Evolutionary conservation across 1,284 basidiomycete species (phyloP).

Genomic region (Ganoderma leucocontextum): DNA sequence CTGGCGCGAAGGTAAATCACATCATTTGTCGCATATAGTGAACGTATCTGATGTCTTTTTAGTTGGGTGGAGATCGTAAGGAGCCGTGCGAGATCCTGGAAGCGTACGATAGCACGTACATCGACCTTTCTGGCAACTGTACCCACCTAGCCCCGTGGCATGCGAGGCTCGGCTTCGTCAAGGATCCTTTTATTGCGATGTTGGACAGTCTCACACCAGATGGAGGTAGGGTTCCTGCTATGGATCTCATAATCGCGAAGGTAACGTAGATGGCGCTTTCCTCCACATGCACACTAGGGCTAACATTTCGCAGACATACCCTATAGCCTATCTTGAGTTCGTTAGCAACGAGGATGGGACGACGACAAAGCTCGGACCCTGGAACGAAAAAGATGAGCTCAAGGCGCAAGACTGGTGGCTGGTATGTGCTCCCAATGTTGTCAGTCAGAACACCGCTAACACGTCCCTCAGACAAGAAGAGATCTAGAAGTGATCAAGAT

Average conservation of each 20-base stretch:
- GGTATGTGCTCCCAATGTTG: constrained; percentile 51
- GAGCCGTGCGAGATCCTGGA: constrained; percentile 88
- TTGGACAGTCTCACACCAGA: constrained; percentile 84
- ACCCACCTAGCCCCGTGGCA: constrained; percentile 90
- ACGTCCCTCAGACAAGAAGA: constrained; percentile 53
- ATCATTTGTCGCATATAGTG: not conserved
- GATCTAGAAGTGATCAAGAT: constrained; percentile 63
- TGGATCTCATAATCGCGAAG: constrained; percentile 83
- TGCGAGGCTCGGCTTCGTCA: constrained; percentile 82
- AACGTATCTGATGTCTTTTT: not conserved
- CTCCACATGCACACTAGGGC: constrained; percentile 39
- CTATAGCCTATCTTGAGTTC: constrained; percentile 72
- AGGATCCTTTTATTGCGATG: constrained; percentile 72
- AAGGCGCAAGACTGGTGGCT: constrained; percentile 71
- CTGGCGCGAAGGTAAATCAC: constrained; percentile 77
- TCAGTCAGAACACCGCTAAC: not conserved
- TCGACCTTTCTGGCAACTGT: constrained; percentile 85
- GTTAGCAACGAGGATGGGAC: constrained; percentile 60
- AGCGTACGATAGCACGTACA: constrained; percentile 73
- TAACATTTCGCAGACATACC: constrained; percentile 55
- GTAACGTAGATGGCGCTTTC: constrained; percentile 42
- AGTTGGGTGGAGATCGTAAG: constrained; percentile 77
- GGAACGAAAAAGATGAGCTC: constrained; percentile 77
- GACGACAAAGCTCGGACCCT: constrained; percentile 63
- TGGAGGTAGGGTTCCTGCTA: constrained; percentile 80